These are phyloP conservation scores for Nicotiana otophora DNA, from an alignment of 257 asterid genomes.

Conservation along the genomic window DNA sequence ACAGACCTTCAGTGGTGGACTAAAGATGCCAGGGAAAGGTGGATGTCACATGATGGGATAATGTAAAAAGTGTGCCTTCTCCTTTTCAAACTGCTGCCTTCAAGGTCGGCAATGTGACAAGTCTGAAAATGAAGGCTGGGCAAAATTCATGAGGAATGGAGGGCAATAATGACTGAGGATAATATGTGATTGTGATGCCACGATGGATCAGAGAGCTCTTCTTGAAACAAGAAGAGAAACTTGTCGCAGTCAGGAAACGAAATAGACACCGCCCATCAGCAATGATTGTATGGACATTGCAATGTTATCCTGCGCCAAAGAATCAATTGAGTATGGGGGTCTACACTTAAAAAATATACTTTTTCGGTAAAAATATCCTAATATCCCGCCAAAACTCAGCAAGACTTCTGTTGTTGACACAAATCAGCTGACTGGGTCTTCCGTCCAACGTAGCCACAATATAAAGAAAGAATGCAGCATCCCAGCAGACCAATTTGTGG, in stretches of 20 bases:
- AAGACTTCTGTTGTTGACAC: constrained; percentile 21
- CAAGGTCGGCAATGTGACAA: constrained; percentile 45
- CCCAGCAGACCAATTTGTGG: background rate
- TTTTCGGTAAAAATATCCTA: constrained; percentile 34
- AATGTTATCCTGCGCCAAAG: constrained; percentile 75
- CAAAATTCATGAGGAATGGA: constrained; percentile 50
- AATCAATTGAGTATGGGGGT: constrained; percentile 61
- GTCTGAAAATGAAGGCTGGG: constrained; percentile 52
- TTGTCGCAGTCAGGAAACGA: constrained; percentile 52
- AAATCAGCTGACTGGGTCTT: constrained; percentile 14
- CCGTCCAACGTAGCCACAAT: constrained; percentile 16
- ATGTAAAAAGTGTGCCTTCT: constrained; percentile 46
- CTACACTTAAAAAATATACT: constrained; percentile 35
- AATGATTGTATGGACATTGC: constrained; percentile 45
- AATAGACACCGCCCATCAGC: constrained; percentile 60
- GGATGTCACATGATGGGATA: constrained; percentile 51
- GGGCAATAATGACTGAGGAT: constrained; percentile 46
- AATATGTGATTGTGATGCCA: constrained; percentile 59
- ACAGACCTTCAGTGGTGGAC: constrained; percentile 62
- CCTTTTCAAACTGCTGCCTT: constrained; percentile 53
- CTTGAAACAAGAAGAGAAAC: constrained; percentile 49
- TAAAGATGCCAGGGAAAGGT: constrained; percentile 57
- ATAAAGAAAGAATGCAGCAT: constrained; percentile 7
- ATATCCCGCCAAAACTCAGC: constrained; percentile 40
- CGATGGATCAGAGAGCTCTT: constrained; percentile 55